A percentile compares a stretch with the other conserved stretches of the same genome.
Conservation (phyloP, 179 eudicot genomes). For the Drosera spatulata region DNA sequence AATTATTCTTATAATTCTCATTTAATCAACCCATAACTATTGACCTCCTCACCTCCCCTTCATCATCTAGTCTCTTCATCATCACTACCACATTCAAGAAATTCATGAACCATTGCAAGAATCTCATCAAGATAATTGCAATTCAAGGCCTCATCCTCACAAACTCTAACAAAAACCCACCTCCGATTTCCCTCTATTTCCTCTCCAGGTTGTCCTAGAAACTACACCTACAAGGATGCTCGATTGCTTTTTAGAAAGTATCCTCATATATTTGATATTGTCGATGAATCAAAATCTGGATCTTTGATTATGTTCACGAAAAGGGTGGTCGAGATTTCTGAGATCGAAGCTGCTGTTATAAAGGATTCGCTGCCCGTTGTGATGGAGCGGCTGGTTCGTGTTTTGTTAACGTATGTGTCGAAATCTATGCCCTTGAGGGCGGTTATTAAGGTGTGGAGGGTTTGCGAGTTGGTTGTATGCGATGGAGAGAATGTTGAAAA, state of each 20-base stretch:
- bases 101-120: slow-evolving; percentile 74
- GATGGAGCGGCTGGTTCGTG: slow-evolving; percentile 42
- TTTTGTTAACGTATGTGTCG: slow-evolving; percentile 55
- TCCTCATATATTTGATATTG: slow-evolving; percentile 69
- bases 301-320: slow-evolving; percentile 46
- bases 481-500: no score
- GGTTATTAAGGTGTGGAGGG: slow-evolving; percentile 75
- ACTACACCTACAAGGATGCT: slow-evolving; percentile 77
- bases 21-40: no score
- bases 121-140: slow-evolving; percentile 48
- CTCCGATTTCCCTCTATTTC: slow-evolving; percentile 61
- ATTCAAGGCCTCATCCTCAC: slow-evolving; percentile 81
- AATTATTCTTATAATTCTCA: no score
- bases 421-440: slow-evolving; percentile 68
- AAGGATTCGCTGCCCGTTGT: slow-evolving; percentile 22
- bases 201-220: slow-evolving; percentile 62
- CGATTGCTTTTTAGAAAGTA: slow-evolving; percentile 52
- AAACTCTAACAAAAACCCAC: slow-evolving; percentile 41
- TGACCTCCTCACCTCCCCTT: no score
- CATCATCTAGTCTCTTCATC: no score
- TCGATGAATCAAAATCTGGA: slow-evolving; percentile 24
- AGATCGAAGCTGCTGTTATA: slow-evolving; percentile 41
- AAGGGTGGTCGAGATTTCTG: slow-evolving; percentile 31
- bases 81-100: slow-evolving; percentile 46
- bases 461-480: no score